phyloP scores from a whole-genome alignment of 805 yeast genomes.

The Teunomyces lycoperdinae region DNA sequence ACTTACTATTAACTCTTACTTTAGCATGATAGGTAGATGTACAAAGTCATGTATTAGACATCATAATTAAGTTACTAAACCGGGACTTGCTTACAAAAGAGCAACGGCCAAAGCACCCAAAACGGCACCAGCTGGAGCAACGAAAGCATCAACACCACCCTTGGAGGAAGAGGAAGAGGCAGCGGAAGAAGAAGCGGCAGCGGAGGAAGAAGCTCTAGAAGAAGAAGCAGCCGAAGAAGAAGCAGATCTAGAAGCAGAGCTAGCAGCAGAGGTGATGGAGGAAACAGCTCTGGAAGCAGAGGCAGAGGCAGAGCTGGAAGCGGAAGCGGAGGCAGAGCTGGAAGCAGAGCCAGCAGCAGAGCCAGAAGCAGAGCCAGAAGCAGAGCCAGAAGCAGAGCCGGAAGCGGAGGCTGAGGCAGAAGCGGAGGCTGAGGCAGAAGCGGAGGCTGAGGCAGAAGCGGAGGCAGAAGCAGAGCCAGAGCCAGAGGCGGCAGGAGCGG shows the following conservation, averaged over 20 bases:
- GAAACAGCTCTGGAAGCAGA: slow-evolving; percentile 15
- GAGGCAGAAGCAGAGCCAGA: slow-evolving; percentile 9
- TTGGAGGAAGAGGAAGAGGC: slow-evolving; percentile 12
- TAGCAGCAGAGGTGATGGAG: slow-evolving; percentile 2
- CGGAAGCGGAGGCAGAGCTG: slow-evolving; percentile 10
- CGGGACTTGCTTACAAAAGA: slow-evolving; percentile 18
- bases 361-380: slow-evolving; percentile 5
- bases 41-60: not conserved
- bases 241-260: slow-evolving; percentile 5
- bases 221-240: not conserved
- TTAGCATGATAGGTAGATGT: not conserved
- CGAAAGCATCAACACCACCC: not conserved
- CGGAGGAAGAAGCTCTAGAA: slow-evolving; percentile 12
- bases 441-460: slow-evolving; percentile 15
- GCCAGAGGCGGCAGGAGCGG: slow-evolving; percentile 6
- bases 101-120: slow-evolving; percentile 36
- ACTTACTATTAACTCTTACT: too few relatives aligned
- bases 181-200: slow-evolving; percentile 11
- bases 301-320: slow-evolving; percentile 12
- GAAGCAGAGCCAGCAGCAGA: slow-evolving; percentile 9
- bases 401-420: slow-evolving; percentile 6
- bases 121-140: slow-evolving; percentile 30
- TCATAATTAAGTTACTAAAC: not conserved
- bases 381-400: slow-evolving; percentile 1
- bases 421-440: slow-evolving; percentile 8